Evolutionary conservation across 2,329 filamentous ascomycete species (phyloP).

Genomic region (Trichophyton equinum): DNA sequence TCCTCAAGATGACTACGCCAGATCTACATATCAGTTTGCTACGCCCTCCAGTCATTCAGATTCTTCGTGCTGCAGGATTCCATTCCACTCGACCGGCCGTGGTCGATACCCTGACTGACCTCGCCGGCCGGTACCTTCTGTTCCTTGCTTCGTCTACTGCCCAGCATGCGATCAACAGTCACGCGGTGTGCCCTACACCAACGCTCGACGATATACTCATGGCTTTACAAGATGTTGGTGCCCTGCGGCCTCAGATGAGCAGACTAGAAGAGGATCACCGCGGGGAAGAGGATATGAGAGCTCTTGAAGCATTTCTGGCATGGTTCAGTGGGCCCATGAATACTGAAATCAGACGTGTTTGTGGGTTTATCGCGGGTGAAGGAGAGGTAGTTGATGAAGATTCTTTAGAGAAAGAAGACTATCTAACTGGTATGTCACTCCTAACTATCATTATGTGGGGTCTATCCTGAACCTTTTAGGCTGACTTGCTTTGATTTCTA

Average conservation of each 20-base stretch:
- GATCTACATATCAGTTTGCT: slow-evolving; percentile 63
- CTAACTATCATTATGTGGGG: neutral
- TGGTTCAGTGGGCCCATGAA: slow-evolving; percentile 68
- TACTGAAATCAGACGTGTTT: slow-evolving; percentile 68
- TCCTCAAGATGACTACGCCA: slow-evolving; percentile 16
- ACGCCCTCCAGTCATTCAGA: slow-evolving; percentile 76
- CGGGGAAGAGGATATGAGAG: slow-evolving; percentile 63
- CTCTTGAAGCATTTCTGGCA: slow-evolving; percentile 62
- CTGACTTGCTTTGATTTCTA: neutral
- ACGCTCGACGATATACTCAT: slow-evolving; percentile 68
- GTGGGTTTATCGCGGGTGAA: slow-evolving; percentile 52
- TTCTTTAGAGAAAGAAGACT: slow-evolving; percentile 53
- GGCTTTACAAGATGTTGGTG: slow-evolving; percentile 70
- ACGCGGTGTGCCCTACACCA: slow-evolving; percentile 49
- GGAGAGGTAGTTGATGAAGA: slow-evolving; percentile 37
- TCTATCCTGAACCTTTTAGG: slow-evolving; percentile 6
- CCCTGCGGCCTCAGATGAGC: slow-evolving; percentile 56
- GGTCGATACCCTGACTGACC: slow-evolving; percentile 75
- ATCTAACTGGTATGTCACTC: slow-evolving; percentile 46
- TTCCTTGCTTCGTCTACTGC: slow-evolving; percentile 62
- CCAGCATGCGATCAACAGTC: slow-evolving; percentile 56
- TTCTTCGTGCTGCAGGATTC: slow-evolving; percentile 82
- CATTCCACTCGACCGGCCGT: slow-evolving; percentile 69
- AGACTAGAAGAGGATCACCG: slow-evolving; percentile 55
- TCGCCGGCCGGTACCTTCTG: slow-evolving; percentile 68